phyloP scores from a whole-genome alignment of 2,329 filamentous ascomycete genomes.

The Coleophoma crateriformis region DNA sequence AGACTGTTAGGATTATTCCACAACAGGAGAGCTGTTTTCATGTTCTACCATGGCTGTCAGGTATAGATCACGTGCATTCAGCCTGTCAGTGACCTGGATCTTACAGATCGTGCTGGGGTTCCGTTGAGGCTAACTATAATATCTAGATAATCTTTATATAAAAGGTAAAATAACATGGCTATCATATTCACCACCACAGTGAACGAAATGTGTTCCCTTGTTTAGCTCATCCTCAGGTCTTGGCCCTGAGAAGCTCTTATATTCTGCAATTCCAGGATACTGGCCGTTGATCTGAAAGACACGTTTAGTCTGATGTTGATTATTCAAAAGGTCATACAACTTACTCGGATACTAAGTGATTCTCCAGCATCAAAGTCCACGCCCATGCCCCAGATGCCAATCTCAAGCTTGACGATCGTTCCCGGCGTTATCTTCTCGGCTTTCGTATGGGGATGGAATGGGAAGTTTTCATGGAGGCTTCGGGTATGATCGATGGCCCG shows the following conservation, averaged over 20 bases:
- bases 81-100: too few relatives aligned
- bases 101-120: too few relatives aligned
- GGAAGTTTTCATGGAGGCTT: conserved; percentile 1
- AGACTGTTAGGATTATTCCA: too few relatives aligned
- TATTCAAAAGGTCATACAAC: too few relatives aligned
- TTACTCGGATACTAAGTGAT: not conserved
- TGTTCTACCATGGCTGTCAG: too few relatives aligned
- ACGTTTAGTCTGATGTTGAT: too few relatives aligned
- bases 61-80: too few relatives aligned
- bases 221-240: not conserved
- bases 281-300: not conserved
- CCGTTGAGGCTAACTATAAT: too few relatives aligned
- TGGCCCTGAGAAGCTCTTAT: not conserved
- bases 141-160: not conserved
- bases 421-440: conserved; percentile 8
- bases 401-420: conserved; percentile 8
- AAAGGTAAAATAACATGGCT: not conserved
- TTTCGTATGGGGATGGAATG: conserved; percentile 6
- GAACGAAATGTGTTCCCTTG: not conserved
- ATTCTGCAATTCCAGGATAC: not conserved
- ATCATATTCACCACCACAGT: not conserved
- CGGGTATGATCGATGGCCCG: conserved; percentile 2
- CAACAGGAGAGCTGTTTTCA: too few relatives aligned
- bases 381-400: conserved; percentile 11
- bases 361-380: conserved; percentile 12